Base-by-base conservation (phyloP, 1,139 yeast genomes). In the Blastobotrys capitulatus region DNA sequence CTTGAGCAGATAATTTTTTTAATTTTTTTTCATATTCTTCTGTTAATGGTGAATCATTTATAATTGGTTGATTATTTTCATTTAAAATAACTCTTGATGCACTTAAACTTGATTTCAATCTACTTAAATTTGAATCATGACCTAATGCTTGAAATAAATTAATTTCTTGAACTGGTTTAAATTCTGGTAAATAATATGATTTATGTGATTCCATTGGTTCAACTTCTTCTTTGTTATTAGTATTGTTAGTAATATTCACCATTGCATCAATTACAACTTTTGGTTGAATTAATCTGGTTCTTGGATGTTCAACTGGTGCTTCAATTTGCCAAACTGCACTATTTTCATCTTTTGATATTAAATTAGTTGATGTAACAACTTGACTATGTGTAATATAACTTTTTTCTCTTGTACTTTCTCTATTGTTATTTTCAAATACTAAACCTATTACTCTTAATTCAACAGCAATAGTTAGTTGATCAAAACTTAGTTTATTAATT, bases 281-380 rank as follows among this genome's bases (percentile, higher is more conserved):
- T 6, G 66, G 64, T 27, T 51, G 53, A 13, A 51, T 47, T 27
- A 62, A 55, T 25, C 66, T 50, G 20, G 59, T 57, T 19, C 65
- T 50, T 1, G 66, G 65, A 44, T 62, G 65, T 16, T 57, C 58
- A 7, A 63, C 53, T 9, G 60, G 59, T 2, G 61, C 50, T 9
- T 50, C 43, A 2, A 60, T 42, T 36, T 51, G 48, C 67, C 67
- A 63, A n/a, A 58, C 48, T 6, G 62, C 62, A 15, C 34, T 41
- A 16, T 44, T 44, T 22, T 22, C 41, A 5, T 40, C 40, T 7
- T 40, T 36, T 6, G 27, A 43, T 10, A 56, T 35, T 20, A 57
- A 46, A 20, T 53, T 42, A 8, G 51, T 48, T 12, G 46, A 47
- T 15, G 51, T 47, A 22, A 53, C 49, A 10, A 48, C 48, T 43